Base-by-base conservation (phyloP, 306 rosid species). In the Pyrus betulifolia region DNA sequence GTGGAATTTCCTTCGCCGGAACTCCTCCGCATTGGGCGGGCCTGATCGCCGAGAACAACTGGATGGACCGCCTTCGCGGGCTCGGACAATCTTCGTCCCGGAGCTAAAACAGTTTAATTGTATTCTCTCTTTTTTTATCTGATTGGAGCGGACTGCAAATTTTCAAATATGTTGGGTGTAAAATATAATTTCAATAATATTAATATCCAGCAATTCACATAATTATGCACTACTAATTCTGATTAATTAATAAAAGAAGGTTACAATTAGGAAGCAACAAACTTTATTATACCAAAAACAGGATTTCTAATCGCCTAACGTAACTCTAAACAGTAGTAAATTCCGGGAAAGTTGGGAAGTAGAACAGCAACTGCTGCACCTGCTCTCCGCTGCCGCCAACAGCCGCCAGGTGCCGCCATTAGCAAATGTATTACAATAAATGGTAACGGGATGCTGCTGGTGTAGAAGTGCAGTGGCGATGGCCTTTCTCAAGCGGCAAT, bases 401-500 rank as follows among this genome's bases (percentile, higher is more conserved):
- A 13, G 21, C 67, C 21, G 33, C 63, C 27, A 8, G n/a, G 10
- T 22, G 30, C n/a, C n/a, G 46, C 59, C 45, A 46, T 58, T 46
- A 1, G 46, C 30, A 71, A 13, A 33, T 27, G 22, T 58, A 38
- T 27, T 14, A 14, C 66, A 3, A 46, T 8, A 18, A 42, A 35
- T 27, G 46, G 62, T 78, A 52, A 52, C 65, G 17, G 76, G 80
- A 49, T 69, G 66, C 66, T 28, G 52, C 61, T 46, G 62, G 62
- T 75, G 76, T 45, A 78, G 80, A 79, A 40, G 64, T 17, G 11
- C 46, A 7, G 64, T 18, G 0, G 40, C 4, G 5, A 30, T 13
- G 17, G 82, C 74, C 44, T 81, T 70, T 76, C 76, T 88, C 81
- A 95, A 76, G 98, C 97, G 51, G 82, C 86, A 19, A 95, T 72